Evolutionary conservation across 805 yeast genomes (phyloP).

Genomic region (Monosporozyma unispora): DNA sequence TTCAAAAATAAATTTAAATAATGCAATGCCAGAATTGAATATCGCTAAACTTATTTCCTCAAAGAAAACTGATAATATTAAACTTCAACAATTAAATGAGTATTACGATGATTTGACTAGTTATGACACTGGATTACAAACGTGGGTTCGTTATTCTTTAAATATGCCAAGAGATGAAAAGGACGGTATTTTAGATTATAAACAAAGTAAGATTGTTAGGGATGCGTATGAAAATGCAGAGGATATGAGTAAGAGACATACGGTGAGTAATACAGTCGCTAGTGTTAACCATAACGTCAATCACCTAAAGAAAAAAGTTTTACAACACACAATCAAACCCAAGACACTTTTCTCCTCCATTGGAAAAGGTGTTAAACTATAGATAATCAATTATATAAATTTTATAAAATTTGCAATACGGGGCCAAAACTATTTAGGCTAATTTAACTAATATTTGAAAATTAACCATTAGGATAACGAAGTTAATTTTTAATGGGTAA

Average conservation of each 20-base stretch:
- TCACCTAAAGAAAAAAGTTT: slow-evolving; percentile 41
- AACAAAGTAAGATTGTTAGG: slow-evolving; percentile 43
- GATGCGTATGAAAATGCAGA: slow-evolving; percentile 61
- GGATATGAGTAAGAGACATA: slow-evolving; percentile 31
- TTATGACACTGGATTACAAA: slow-evolving; percentile 48
- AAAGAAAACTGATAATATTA: slow-evolving; percentile 11
- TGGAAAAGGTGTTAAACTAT: slow-evolving; percentile 31
- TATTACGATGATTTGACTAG: slow-evolving; percentile 33
- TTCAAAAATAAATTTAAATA: slow-evolving; percentile 31
- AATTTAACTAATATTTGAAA: too few species aligned
- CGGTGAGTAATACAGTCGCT: slow-evolving; percentile 34
- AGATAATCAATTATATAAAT: too few species aligned
- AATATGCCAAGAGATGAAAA: slow-evolving; percentile 24
- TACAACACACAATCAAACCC: slow-evolving; percentile 41
- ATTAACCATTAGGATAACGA: too few species aligned
- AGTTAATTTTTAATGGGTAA: too few species aligned
- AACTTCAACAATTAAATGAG: slow-evolving; percentile 19
- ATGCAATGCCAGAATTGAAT: slow-evolving; percentile 34
- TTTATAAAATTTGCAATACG: too few species aligned
- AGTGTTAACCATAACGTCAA: slow-evolving; percentile 40
- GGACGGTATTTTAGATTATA: slow-evolving; percentile 31
- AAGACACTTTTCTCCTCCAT: slow-evolving; percentile 45
- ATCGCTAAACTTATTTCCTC: slow-evolving; percentile 32
- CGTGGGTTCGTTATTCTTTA: slow-evolving; percentile 40
- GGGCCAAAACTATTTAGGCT: too few species aligned